Evolutionary conservation across 2,329 filamentous ascomycete genomes (phyloP).

Genomic region (Phoma herbarum): DNA sequence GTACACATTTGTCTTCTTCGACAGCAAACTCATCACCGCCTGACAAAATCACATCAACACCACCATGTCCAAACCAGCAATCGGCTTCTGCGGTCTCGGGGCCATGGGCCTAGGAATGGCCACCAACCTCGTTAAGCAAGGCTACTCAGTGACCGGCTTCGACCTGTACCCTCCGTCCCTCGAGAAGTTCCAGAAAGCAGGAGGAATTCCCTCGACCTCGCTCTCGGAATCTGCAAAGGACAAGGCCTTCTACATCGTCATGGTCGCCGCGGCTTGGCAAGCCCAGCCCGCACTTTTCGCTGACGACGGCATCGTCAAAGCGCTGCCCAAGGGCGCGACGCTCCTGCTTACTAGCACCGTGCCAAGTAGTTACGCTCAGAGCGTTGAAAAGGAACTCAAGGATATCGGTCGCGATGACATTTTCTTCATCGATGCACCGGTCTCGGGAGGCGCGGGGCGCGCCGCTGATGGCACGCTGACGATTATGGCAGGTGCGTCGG

Average conservation of each 20-base stretch:
- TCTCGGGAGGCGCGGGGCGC: slow-evolving; percentile 74
- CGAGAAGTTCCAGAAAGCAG: slow-evolving; percentile 69
- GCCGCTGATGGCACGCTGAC: slow-evolving; percentile 76
- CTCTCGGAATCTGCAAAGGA: slow-evolving; percentile 68
- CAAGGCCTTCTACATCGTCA: slow-evolving; percentile 71
- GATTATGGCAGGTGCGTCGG: slow-evolving; percentile 74
- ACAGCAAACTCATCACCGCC: not conserved
- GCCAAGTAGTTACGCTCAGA: slow-evolving; percentile 70
- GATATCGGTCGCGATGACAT: slow-evolving; percentile 68
- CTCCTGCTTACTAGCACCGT: slow-evolving; percentile 77
- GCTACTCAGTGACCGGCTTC: slow-evolving; percentile 74
- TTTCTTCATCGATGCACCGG: slow-evolving; percentile 73
- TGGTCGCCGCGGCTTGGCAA: slow-evolving; percentile 78
- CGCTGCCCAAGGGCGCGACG: slow-evolving; percentile 65
- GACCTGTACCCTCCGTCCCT: slow-evolving; percentile 75
- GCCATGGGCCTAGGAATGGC: slow-evolving; percentile 88
- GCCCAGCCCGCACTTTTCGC: slow-evolving; percentile 72
- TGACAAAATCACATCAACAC: not conserved
- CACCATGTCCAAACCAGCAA: slow-evolving; percentile 55
- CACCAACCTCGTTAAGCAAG: slow-evolving; percentile 72
- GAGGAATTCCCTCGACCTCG: slow-evolving; percentile 67
- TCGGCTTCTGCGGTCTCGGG: slow-evolving; percentile 78
- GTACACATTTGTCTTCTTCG: not conserved
- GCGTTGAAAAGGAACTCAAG: slow-evolving; percentile 65
- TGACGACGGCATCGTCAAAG: slow-evolving; percentile 59